Percentiles rank a stretch among this genome's conserved stretches.
Evolutionary conservation across 1,284 basidiomycete genomes (phyloP).

Genomic region (Rhodotorula sp.): DNA sequence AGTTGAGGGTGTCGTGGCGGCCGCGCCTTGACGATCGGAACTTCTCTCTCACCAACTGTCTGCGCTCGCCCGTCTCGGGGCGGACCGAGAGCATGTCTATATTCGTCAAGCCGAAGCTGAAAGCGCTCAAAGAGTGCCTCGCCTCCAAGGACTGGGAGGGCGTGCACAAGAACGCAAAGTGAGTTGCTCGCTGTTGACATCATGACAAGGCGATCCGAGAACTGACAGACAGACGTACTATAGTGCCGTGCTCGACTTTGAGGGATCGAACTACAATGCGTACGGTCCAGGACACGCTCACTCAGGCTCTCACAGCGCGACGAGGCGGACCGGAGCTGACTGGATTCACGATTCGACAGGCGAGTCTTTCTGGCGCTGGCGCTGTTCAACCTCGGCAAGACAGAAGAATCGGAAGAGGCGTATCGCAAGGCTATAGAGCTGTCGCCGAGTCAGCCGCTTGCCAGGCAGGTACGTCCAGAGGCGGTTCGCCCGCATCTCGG

Average conservation of each 20-base stretch:
- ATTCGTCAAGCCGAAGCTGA: conserved; percentile 55
- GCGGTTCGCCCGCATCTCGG: neutral
- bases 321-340: conserved; percentile 3
- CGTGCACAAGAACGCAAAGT: conserved; percentile 79
- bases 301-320: neutral
- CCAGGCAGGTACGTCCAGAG: conserved; percentile 46
- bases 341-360: conserved; percentile 52
- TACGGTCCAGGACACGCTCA: conserved; percentile 9
- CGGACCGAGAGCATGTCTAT: conserved; percentile 4
- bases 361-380: conserved; percentile 80
- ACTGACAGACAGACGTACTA: neutral
- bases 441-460: conserved; percentile 47
- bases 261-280: conserved; percentile 44
- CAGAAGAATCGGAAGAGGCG: conserved; percentile 74
- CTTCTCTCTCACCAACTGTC: no score
- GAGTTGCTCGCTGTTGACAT: conserved; percentile 49
- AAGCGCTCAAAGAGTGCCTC: conserved; percentile 75
- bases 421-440: conserved; percentile 49
- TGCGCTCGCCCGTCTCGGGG: no score
- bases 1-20: no score
- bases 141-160: conserved; percentile 69
- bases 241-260: conserved; percentile 42
- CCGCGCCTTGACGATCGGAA: no score
- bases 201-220: neutral
- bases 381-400: conserved; percentile 66